Conservation (phyloP, 2,329 filamentous ascomycete species). For the Sclerotinia glacialis region DNA sequence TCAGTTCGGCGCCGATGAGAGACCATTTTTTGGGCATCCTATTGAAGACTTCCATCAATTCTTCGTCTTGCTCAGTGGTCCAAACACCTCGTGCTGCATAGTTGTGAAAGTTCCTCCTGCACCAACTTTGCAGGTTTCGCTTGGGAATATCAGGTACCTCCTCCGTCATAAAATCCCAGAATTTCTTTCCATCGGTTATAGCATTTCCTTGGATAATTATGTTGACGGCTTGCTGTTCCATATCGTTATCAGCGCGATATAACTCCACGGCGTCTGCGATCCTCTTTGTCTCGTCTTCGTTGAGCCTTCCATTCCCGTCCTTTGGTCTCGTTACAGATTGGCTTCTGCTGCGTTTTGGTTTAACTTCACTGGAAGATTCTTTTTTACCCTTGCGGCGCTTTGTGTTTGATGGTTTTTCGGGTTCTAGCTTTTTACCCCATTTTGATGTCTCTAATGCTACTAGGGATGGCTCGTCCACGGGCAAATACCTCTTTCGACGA, state of each 20-base stretch:
- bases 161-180: slow-evolving; percentile 52
- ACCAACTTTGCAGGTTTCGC: slow-evolving; percentile 54
- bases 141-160: slow-evolving; percentile 51
- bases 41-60: slow-evolving; percentile 50
- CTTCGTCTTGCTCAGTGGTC: slow-evolving; percentile 57
- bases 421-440: neutral
- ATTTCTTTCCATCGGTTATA: slow-evolving; percentile 39
- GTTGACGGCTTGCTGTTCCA: slow-evolving; percentile 50
- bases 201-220: slow-evolving; percentile 42
- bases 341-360: slow-evolving; percentile 7
- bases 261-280: slow-evolving; percentile 40
- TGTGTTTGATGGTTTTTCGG: neutral
- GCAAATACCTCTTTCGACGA: slow-evolving; percentile 21
- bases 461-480: slow-evolving; percentile 18
- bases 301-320: slow-evolving; percentile 7
- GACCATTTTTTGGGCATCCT: slow-evolving; percentile 54
- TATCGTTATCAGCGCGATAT: slow-evolving; percentile 45
- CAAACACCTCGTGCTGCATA: slow-evolving; percentile 59
- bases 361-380: neutral
- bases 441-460: neutral
- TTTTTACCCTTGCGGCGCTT: neutral
- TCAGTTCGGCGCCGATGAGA: slow-evolving; percentile 58
- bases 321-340: neutral
- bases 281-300: slow-evolving; percentile 7
- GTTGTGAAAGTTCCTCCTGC: slow-evolving; percentile 64